phyloP scores from a whole-genome alignment of 176 grass and related monocot species.

The Eleusine indica region DNA sequence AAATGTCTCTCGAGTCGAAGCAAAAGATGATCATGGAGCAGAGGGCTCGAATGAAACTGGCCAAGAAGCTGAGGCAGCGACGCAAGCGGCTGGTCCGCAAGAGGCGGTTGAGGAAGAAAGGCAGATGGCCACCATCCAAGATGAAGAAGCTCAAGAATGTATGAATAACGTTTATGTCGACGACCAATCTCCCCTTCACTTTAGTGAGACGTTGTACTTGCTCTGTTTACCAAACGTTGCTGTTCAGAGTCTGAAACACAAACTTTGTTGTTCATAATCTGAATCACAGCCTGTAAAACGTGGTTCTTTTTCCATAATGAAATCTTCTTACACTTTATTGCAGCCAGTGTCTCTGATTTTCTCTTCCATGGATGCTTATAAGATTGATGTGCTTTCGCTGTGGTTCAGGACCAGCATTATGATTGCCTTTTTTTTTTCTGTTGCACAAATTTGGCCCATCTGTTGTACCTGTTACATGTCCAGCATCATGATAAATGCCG shows the following conservation, averaged over 20 bases:
- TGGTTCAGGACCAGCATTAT: background rate
- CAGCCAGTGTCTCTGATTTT: background rate
- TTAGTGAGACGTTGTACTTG: constrained; percentile 6
- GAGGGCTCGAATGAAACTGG: constrained; percentile 64
- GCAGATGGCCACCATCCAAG: constrained; percentile 82
- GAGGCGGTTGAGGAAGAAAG: constrained; percentile 84
- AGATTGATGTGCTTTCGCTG: constrained; percentile 7
- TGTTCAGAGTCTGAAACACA: constrained; percentile 37
- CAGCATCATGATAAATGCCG: constrained; percentile 17
- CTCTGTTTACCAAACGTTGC: constrained; percentile 22
- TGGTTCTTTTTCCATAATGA: constrained; percentile 13
- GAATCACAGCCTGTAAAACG: constrained; percentile 32
- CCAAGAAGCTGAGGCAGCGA: constrained; percentile 73
- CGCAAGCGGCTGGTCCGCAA: constrained; percentile 75
- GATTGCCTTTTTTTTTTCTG: background rate
- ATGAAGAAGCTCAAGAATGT: constrained; percentile 88
- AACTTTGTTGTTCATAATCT: constrained; percentile 41
- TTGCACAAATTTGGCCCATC: background rate
- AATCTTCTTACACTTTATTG: constrained; percentile 11
- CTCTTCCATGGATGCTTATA: background rate
- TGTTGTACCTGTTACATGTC: background rate
- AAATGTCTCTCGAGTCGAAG: constrained; percentile 74
- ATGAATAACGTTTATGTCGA: background rate
- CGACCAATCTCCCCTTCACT: background rate
- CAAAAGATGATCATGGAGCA: constrained; percentile 70